Conservation (phyloP, 2,329 filamentous ascomycete genomes). For the Metarhizium robertsii region DNA sequence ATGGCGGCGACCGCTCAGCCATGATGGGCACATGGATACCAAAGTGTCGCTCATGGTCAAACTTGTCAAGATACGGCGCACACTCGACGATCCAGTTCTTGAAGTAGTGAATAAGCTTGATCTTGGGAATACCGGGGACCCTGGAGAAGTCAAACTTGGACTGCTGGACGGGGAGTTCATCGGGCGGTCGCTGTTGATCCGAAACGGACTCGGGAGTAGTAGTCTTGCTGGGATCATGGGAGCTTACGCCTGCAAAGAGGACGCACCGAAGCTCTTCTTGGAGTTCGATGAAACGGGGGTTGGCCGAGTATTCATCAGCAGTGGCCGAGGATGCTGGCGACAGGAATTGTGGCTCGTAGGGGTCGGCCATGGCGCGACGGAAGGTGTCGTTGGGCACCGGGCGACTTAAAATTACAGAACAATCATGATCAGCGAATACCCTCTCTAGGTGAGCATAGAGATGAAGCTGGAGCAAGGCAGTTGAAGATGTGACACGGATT, state of each 20-base stretch:
- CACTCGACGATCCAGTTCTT: constrained; percentile 43
- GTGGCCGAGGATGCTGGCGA: constrained; percentile 14
- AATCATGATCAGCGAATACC: too few species aligned
- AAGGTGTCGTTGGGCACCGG: too few species aligned
- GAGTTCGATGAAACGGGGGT: constrained; percentile 33
- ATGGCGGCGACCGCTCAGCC: constrained; percentile 32
- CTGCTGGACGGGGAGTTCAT: not conserved
- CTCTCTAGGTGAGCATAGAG: too few species aligned
- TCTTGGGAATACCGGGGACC: constrained; percentile 16
- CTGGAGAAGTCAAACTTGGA: constrained; percentile 16
- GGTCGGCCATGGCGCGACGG: constrained; percentile 3
- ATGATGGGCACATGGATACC: constrained; percentile 39
- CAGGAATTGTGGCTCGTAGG: constrained; percentile 6
- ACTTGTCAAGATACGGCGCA: constrained; percentile 42
- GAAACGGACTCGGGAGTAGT: constrained; percentile 14
- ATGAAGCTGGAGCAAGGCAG: too few species aligned
- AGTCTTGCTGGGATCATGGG: constrained; percentile 17
- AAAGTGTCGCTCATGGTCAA: constrained; percentile 42
- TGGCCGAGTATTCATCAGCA: constrained; percentile 21
- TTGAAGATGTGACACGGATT: too few species aligned
- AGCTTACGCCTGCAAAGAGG: constrained; percentile 25
- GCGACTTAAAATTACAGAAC: too few species aligned
- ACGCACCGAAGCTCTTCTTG: constrained; percentile 34
- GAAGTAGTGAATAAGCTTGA: constrained; percentile 22
- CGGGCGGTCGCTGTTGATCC: constrained; percentile 3